Base-by-base conservation (phyloP, 331 rosid species). In the Malus hybrid region DNA sequence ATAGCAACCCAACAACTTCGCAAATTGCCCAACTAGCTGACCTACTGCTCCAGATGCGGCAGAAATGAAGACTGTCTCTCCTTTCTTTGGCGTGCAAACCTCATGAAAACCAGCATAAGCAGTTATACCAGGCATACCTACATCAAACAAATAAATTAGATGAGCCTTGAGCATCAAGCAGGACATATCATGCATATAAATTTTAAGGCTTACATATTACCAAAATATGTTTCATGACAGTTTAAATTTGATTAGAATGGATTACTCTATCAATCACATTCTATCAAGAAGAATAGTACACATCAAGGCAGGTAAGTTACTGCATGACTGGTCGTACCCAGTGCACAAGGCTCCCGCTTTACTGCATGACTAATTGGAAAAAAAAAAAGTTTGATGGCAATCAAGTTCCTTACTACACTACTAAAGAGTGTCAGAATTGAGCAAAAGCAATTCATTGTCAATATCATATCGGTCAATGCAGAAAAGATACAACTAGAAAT, bases 11-110 rank as follows among this genome's bases (percentile, higher is more conserved):
- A n/a, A 4, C 28, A 85, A 28, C 79, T 86, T 89, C 10, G 88
- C 89, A 0, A 88, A 84, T 73, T 88, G 90, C 0, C 90, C 90
- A 44, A 88, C 91, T 14, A 88, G 83, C 61, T 88, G 91, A 55
- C 91, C 85, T 33, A 88, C 81, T 2, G 89, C 91, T 10, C 91
- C 89, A 54, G 77, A 81, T 10, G 91, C 89, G 6, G 89, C 80
- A 3, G 86, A 88, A 22, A 85, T 24, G 44, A 77, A 81, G 28
- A 85, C 88, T 11, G 42, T 24, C n/a, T 88, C 89, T 77, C 87
- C 89, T 77, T 77, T 83, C 73, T 82, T 84, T 8, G 93, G 84
- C n/a, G 79, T 18, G 24, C 80, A 79, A 14, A 84, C 5, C 52
- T 86, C 87, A 44, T 69, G 78, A 70, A 88, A 88, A 59, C 93